Evolutionary conservation across 2,329 filamentous ascomycete genomes (phyloP), one percentile per base, ranked within the genome.

Genomic region (Neonectria hederae): DNA sequence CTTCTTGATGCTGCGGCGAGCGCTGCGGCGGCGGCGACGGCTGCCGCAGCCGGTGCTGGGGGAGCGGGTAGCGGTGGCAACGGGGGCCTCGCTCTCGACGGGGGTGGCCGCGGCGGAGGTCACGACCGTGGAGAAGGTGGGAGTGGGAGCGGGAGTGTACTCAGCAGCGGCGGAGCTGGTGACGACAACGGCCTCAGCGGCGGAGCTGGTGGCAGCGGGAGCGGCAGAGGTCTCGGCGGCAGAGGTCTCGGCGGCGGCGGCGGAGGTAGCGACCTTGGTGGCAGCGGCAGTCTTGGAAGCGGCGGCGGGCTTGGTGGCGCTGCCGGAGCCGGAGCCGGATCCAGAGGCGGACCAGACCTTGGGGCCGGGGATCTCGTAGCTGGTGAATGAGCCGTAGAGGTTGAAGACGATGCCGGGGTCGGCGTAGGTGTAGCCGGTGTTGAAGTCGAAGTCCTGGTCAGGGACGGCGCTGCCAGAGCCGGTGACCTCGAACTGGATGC

Each of bases 401-500:
- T 86, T 86, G 82, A 89, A 78, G 65, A 81, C 69, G 72, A 90
- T 87, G 63, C 88, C 88, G 13, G 84, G 75, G 74, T 90, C 87
- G 59, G 79, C 77, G 70, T 81, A 78, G 56, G 79, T 87, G 83
- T 90, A 90, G 63, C 87, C 87, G 30, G 59, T 73, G 77, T 83
- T 79, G 74, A 86, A 81, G 74, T 82, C 78, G 58, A 84, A 84
- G 71, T 66, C 69, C 72, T 79, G 65, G 63, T 75, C 70, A 22
- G 83, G 82, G 79, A 72, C 68, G 38, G 66, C 67, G 48, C 56
- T 62, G 30, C 74, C 86, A 46, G 79, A 77, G 55, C 86, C 86
- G 35, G 84, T 84, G 67, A 90, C 79, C 74, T 88, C 82, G 66
- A 90, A 73, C 80, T 90, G 89, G 70, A 87, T 79, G 76, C 89